Evolutionary conservation across 2,329 filamentous ascomycete species (phyloP).

Genomic region (Alternaria brassicae): DNA sequence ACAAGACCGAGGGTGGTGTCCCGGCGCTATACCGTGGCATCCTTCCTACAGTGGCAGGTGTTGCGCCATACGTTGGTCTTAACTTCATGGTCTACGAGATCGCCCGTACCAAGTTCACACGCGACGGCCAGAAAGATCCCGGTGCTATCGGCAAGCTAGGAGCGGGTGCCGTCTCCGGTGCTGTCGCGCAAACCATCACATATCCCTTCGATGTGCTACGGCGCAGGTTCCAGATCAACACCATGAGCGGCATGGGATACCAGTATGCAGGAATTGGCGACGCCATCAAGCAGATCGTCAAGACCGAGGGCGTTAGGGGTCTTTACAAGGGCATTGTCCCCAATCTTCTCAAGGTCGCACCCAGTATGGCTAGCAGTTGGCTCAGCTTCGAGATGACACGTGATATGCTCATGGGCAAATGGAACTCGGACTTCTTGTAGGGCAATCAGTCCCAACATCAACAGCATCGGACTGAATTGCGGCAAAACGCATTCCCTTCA

Average conservation of each 20-base stretch:
- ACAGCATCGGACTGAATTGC: background rate
- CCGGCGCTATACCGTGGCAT: constrained; percentile 92
- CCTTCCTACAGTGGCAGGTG: constrained; percentile 89
- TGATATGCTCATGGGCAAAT: constrained; percentile 73
- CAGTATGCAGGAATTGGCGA: constrained; percentile 88
- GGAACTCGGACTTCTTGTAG: constrained; percentile 42
- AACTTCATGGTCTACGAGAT: constrained; percentile 99
- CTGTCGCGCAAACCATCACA: constrained; percentile 95
- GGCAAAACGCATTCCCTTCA: background rate
- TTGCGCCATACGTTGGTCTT: constrained; percentile 94
- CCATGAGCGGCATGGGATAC: constrained; percentile 98
- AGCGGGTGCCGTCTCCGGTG: constrained; percentile 93
- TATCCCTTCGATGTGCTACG: constrained; percentile 97
- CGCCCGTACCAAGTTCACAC: constrained; percentile 81
- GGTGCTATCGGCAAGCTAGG: constrained; percentile 79
- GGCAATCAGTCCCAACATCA: background rate
- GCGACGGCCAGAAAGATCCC: constrained; percentile 86
- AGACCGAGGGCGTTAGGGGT: constrained; percentile 82
- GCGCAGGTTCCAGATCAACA: constrained; percentile 96
- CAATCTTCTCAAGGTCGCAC: constrained; percentile 94
- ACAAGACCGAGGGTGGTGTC: constrained; percentile 86
- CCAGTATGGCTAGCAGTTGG: constrained; percentile 99
- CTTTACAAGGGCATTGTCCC: constrained; percentile 96
- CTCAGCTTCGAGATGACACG: constrained; percentile 94
- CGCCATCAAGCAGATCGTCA: constrained; percentile 80